A percentile compares a stretch with the other conserved stretches of the same genome.
These are phyloP conservation scores for Alternaria triticina DNA, from an alignment of 2,329 filamentous ascomycete genomes.

Conservation along the genomic window DNA sequence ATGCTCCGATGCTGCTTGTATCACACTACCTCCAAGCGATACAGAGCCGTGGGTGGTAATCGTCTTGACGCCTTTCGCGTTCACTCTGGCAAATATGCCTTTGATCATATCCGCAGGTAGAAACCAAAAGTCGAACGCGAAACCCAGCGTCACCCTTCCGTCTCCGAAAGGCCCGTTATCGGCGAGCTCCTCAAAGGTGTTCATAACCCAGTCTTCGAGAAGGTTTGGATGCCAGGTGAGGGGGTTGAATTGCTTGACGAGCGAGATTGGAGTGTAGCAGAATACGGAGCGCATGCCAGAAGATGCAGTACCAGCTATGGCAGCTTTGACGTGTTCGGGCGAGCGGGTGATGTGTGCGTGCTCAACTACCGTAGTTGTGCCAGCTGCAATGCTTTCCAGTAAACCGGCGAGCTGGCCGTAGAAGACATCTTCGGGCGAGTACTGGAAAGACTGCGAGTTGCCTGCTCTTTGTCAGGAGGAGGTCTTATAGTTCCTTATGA, in stretches of 20 bases:
- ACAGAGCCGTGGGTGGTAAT: slow-evolving; percentile 52
- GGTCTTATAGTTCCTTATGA: neutral
- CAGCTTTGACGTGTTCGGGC: slow-evolving; percentile 30
- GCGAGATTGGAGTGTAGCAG: slow-evolving; percentile 45
- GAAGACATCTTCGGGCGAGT: slow-evolving; percentile 31
- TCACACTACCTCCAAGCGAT: slow-evolving; percentile 7
- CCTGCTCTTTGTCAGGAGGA: slow-evolving; percentile 27
- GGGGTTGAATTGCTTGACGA: slow-evolving; percentile 52
- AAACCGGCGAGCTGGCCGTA: slow-evolving; percentile 49
- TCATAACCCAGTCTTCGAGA: slow-evolving; percentile 55
- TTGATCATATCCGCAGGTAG: slow-evolving; percentile 48
- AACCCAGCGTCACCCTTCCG: slow-evolving; percentile 51
- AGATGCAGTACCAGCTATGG: slow-evolving; percentile 50
- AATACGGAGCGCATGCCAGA: slow-evolving; percentile 58
- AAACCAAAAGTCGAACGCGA: slow-evolving; percentile 54
- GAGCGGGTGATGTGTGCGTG: slow-evolving; percentile 59
- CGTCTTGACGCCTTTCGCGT: slow-evolving; percentile 46
- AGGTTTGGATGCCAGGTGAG: slow-evolving; percentile 54
- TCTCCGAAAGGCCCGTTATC: slow-evolving; percentile 26
- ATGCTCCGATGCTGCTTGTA: slow-evolving; percentile 39
- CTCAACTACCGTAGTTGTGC: slow-evolving; percentile 61
- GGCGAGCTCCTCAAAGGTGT: slow-evolving; percentile 46
- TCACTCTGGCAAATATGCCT: slow-evolving; percentile 47
- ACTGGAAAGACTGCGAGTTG: slow-evolving; percentile 46
- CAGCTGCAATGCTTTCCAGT: slow-evolving; percentile 60